Percentiles rank a stretch among this genome's conserved stretches.
Conservation (phyloP, 148 eudicot genomes). For the Suaeda aralocaspica region DNA sequence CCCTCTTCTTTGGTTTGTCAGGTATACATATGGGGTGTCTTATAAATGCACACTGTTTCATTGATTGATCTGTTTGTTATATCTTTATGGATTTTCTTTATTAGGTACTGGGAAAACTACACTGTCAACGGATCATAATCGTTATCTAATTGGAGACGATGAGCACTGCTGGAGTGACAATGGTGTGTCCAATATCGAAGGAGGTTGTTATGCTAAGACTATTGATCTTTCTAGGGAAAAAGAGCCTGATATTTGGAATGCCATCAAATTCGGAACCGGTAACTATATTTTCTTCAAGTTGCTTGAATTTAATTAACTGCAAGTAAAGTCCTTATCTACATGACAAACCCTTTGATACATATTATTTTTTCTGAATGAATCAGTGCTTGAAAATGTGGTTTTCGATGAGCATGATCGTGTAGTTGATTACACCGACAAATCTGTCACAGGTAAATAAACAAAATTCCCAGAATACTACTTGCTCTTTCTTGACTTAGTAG, state of each 20-base stretch:
- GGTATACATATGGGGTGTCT: conserved; percentile 31
- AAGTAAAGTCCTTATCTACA: not conserved
- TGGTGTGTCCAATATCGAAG: conserved; percentile 81
- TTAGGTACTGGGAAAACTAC: conserved; percentile 84
- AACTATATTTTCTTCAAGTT: not conserved
- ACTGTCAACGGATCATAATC: conserved; percentile 69
- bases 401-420: conserved; percentile 88
- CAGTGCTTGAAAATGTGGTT: conserved; percentile 91
- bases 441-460: conserved; percentile 64
- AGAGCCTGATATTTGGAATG: conserved; percentile 83
- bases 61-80: not conserved
- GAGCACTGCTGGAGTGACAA: conserved; percentile 75
- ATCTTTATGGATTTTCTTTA: not conserved
- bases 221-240: conserved; percentile 68
- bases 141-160: conserved; percentile 71
- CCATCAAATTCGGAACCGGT: conserved; percentile 70
- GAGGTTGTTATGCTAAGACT: conserved; percentile 89
- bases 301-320: not conserved
- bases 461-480: not conserved
- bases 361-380: not conserved
- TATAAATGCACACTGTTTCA: not conserved
- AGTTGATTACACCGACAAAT: conserved; percentile 78
- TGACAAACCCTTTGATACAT: not conserved
- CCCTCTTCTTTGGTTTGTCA: conserved; percentile 86
- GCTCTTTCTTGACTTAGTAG: not conserved